Evolutionary conservation across 2,329 filamentous ascomycete species (phyloP), one percentile per base, ranked within the genome.

Genomic region (Xenoacremonium recifei): DNA sequence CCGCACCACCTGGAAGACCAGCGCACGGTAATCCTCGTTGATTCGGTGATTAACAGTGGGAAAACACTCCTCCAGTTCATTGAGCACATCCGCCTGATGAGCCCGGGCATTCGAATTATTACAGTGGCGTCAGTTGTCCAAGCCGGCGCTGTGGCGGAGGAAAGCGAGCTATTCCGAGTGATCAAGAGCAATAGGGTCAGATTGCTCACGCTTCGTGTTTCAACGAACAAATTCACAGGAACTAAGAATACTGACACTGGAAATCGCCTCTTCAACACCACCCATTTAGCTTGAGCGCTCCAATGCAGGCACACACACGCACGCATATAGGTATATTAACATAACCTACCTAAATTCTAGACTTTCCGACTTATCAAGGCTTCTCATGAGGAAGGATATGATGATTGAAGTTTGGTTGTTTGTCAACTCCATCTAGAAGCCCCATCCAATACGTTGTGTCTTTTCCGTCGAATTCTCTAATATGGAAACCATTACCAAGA

Each of bases 231-330:
- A 50, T 84, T 71, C 56, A 76, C 62, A 0, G 79, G 79, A 0
- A 67, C 45, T 1, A 72, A 73, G 1, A 55, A 35, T 0, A 82
- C 75, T 0, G 79, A 85, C 53, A 84, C 79, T 1, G 79, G 78
- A 0, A 74, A 82, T 48, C 69, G 77, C 4, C 61, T 83, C 3
- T 83, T 81, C 56, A 81, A 82, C 54, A 82, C 75, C 0, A 76
- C 70, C 4, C 60, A 73, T 49, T 45, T 77, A 36, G 50, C 53
- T 34, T 70, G 27, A 51, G 20, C 18, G 15, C n/a, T 18, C 6
- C n/a, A n/a, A n/a, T n/a, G n/a, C n/a, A n/a, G n/a, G n/a, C n/a
- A n/a, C n/a, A n/a, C n/a, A n/a, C n/a, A n/a, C n/a, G n/a, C n/a
- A n/a, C n/a, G n/a, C n/a, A n/a, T n/a, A n/a, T n/a, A n/a, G n/a